Percentiles rank a stretch among this genome's conserved stretches.
These are phyloP conservation scores for Melanopsichium pennsylvanicum DNA, from an alignment of 1,284 basidiomycete genomes.

Conservation along the genomic window DNA sequence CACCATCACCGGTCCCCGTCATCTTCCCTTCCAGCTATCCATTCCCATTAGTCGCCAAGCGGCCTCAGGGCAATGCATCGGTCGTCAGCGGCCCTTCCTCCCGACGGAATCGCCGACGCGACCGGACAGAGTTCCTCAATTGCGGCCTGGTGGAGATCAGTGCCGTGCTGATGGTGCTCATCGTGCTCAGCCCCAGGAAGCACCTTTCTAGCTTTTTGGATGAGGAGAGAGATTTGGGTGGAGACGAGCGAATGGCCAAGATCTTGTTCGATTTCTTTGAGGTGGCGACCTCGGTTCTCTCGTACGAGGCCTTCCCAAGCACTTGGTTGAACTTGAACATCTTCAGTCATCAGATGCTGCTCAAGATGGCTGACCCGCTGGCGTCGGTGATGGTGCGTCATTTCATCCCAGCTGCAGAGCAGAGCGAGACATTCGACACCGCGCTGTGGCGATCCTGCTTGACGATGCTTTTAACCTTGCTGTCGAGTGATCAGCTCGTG, in stretches of 20 bases:
- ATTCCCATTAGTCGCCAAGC: conserved; percentile 79
- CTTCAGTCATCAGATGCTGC: conserved; percentile 83
- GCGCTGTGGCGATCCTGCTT: conserved; percentile 84
- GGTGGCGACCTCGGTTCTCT: conserved; percentile 81
- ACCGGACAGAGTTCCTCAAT: conserved; percentile 70
- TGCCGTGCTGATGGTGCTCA: conserved; percentile 81
- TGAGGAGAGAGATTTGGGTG: conserved; percentile 58
- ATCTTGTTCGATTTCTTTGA: conserved; percentile 82
- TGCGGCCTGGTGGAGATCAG: conserved; percentile 85
- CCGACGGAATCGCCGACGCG: conserved; percentile 32
- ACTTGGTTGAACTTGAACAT: conserved; percentile 93
- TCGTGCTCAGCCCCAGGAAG: conserved; percentile 80
- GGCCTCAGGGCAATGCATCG: conserved; percentile 69
- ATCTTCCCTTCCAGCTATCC: conserved; percentile 94
- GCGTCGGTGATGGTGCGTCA: conserved; percentile 78
- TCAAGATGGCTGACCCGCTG: conserved; percentile 86
- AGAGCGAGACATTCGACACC: conserved; percentile 76
- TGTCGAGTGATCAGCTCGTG: conserved; percentile 87
- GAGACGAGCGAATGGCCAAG: conserved; percentile 69
- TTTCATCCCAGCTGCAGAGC: conserved; percentile 77
- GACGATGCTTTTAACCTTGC: conserved; percentile 80
- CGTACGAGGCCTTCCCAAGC: conserved; percentile 86
- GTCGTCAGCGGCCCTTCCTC: conserved; percentile 45
- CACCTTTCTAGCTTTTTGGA: conserved; percentile 79
- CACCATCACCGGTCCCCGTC: conserved; percentile 75